A percentile compares a stretch with the other conserved stretches of the same genome.
Conservation (phyloP, 371 early-diverging fungal genomes). For the Mucor circinelloides region DNA sequence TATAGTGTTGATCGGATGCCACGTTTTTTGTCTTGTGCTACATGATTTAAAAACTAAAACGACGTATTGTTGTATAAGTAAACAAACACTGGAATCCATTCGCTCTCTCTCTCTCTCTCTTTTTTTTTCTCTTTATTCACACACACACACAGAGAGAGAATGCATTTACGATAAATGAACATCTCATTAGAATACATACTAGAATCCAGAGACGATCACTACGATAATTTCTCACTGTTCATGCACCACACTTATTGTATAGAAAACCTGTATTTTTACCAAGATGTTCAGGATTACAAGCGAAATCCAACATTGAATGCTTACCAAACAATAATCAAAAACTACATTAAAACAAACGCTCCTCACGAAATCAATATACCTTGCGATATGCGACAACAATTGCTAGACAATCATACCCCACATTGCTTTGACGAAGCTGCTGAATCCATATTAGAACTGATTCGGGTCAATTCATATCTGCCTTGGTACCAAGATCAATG, state of each 20-base stretch:
- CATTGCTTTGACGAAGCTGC: constrained; percentile 32
- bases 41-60: not conserved
- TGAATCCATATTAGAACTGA: constrained; percentile 39
- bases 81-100: not conserved
- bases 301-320: not conserved
- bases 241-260: constrained; percentile 37
- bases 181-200: constrained; percentile 36
- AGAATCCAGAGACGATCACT: constrained; percentile 20
- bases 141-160: not conserved
- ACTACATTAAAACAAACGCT: constrained; percentile 34
- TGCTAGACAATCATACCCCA: constrained; percentile 16
- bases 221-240: constrained; percentile 32
- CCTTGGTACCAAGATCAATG: constrained; percentile 16
- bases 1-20: constrained; percentile 10
- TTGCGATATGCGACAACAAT: constrained; percentile 43
- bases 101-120: constrained; percentile 4
- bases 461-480: constrained; percentile 29
- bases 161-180: not conserved
- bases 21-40: not conserved
- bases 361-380: constrained; percentile 51
- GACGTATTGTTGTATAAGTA: not conserved
- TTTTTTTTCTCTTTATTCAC: constrained; percentile 12
- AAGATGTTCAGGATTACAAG: constrained; percentile 37
- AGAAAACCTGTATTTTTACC: constrained; percentile 46
- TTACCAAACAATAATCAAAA: constrained; percentile 32